These are phyloP conservation scores for Discostella stelligera DNA, from an alignment of 352 stramenopile species.

Conservation along the genomic window DNA sequence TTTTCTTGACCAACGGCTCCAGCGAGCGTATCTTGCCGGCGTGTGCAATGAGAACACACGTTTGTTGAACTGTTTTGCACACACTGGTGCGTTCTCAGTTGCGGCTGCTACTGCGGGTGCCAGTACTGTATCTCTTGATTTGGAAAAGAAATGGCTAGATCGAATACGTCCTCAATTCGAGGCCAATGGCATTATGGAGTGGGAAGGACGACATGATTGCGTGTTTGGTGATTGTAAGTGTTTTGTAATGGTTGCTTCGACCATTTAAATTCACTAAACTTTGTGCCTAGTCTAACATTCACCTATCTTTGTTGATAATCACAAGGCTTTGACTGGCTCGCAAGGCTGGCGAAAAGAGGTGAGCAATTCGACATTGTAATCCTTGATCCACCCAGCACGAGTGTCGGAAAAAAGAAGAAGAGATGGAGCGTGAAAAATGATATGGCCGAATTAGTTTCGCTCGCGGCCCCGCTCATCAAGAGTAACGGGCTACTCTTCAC, in stretches of 20 bases:
- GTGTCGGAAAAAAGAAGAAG: constrained; percentile 75
- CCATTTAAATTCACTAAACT: constrained; percentile 1
- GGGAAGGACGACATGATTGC: constrained; percentile 70
- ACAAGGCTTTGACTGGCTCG: constrained; percentile 74
- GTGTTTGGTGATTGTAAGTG: constrained; percentile 78
- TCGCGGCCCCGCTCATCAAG: constrained; percentile 70
- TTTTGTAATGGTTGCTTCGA: constrained; percentile 7
- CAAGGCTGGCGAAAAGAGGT: constrained; percentile 65
- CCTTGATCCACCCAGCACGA: constrained; percentile 76
- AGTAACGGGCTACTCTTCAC: constrained; percentile 68
- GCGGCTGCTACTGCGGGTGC: constrained; percentile 63
- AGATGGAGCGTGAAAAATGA: constrained; percentile 78
- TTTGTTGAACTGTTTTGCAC: constrained; percentile 79
- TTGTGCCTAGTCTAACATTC: no score
- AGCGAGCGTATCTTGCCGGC: constrained; percentile 64
- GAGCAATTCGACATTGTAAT: constrained; percentile 82
- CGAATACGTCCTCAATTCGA: constrained; percentile 68
- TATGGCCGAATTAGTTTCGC: constrained; percentile 64
- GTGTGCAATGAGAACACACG: constrained; percentile 65
- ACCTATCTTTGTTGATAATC: neutral
- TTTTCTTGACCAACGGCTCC: constrained; percentile 73
- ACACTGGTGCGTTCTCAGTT: constrained; percentile 74
- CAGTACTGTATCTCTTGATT: constrained; percentile 72
- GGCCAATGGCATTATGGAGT: constrained; percentile 69
- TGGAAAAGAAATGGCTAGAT: constrained; percentile 80